Base-by-base conservation (phyloP, 2,329 filamentous ascomycete genomes). In the Fusarium tjaetaba region DNA sequence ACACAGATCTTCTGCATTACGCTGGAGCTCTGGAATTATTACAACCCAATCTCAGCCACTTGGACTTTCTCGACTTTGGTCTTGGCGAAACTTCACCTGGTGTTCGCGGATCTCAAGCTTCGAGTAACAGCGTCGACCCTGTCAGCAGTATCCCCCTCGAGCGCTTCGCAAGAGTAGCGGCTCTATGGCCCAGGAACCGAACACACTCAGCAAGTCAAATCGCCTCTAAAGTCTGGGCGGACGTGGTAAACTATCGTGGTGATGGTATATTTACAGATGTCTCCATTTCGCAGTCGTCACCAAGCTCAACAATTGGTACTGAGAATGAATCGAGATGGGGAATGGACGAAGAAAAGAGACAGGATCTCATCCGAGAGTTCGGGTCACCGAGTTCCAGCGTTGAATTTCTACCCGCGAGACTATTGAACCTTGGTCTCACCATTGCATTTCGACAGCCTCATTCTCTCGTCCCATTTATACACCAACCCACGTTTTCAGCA, bases 361-460 rank as follows among this genome's bases (percentile, higher is more conserved):
- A 57, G 13, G 30, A 57, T 9, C 55, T 57, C 3, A 48, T 48
- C 2, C 30, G 39, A 1, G 55, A 57, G 10, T 57, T 57, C 8
- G 39, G 55, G 2, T 46, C 39, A 0, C 9, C 11, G 0, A 3
- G 16, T 1, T 28, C n/a, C 1, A 32, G 48, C 22, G 22, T 24
- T 4, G 36, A 28, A 4, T 56, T 61, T 14, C 15, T 43, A 32
- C 46, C 58, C 2, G 14, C 41, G 22, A 28, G 59, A 1, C 14
- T 69, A 8, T 26, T 62, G 0, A 69, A 66, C 7, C 53, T 70
- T 26, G 68, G 67, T 4, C 56, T 57, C 16, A 51, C 59, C n/a
- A 36, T 65, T 15, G 60, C 60, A 5, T 64, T 64, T 24, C 48
- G 61, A 28, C 59, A 62, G 8, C 61, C 61, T 15, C 65, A 70